These are phyloP conservation scores for Candida odintsovae DNA, from an alignment of 805 yeast species.

Conservation along the genomic window DNA sequence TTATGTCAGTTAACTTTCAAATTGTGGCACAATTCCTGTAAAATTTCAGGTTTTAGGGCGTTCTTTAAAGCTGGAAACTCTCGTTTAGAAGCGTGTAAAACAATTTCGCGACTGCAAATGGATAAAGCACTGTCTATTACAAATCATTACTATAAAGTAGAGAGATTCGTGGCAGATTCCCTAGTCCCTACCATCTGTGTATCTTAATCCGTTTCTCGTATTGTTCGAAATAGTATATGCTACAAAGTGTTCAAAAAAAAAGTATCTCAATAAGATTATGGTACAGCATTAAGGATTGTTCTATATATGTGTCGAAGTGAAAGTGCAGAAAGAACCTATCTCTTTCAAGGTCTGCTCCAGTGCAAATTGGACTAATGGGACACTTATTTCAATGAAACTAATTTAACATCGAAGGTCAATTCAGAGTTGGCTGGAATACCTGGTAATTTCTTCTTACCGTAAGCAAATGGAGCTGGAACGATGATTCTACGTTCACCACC, in stretches of 20 bases:
- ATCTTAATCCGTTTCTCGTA: no score
- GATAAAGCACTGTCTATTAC: neutral
- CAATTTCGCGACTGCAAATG: neutral
- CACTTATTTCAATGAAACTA: conserved; percentile 75
- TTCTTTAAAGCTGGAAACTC: no score
- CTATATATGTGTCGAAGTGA: neutral
- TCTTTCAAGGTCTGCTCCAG: neutral
- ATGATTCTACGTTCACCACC: conserved; percentile 98
- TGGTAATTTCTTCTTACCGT: conserved; percentile 90
- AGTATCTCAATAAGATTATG: neutral
- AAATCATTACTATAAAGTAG: no score
- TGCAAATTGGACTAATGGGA: neutral
- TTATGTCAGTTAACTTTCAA: no score
- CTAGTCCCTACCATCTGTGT: no score
- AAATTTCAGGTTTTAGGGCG: no score
- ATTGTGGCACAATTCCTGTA: no score
- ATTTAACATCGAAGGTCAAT: conserved; percentile 92
- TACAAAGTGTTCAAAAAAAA: neutral
- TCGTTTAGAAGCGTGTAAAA: no score
- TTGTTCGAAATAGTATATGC: neutral
- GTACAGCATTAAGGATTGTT: neutral
- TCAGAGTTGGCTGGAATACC: conserved; percentile 98
- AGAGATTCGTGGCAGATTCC: no score
- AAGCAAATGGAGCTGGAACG: conserved; percentile 94
- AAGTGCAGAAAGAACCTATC: neutral